Conservation (phyloP, 1,139 yeast species). For the Saccharomyces pastorianus region DNA sequence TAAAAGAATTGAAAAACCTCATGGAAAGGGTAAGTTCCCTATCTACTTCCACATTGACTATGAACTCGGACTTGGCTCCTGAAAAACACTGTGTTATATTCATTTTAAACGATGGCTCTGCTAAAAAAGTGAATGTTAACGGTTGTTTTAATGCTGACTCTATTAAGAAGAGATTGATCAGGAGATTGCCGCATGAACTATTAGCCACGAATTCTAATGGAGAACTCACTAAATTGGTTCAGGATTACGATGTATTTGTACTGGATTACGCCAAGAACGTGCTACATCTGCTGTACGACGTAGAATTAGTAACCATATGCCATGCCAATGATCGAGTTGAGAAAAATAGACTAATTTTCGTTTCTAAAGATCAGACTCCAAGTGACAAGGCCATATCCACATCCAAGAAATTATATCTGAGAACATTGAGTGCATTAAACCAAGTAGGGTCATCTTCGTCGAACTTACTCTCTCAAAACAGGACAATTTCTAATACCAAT, state of each 20-base stretch:
- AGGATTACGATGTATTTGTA: constrained; percentile 44
- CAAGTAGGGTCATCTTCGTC: constrained; percentile 8
- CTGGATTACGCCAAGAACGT: constrained; percentile 38
- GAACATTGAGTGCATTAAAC: constrained; percentile 20
- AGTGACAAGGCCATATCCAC: constrained; percentile 58
- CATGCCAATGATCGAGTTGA: constrained; percentile 67
- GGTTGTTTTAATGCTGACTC: constrained; percentile 80
- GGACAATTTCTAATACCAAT: not conserved
- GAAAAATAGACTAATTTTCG: constrained; percentile 64
- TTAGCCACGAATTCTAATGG: constrained; percentile 29
- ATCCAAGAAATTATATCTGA: constrained; percentile 40
- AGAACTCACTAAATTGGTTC: constrained; percentile 34
- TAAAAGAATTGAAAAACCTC: constrained; percentile 23
- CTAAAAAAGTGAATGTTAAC: constrained; percentile 61
- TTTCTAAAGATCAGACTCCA: constrained; percentile 58
- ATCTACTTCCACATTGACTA: constrained; percentile 12
- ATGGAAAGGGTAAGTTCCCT: constrained; percentile 21
- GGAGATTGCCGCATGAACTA: constrained; percentile 41
- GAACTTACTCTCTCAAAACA: not conserved
- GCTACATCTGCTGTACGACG: constrained; percentile 56
- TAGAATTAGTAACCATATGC: constrained; percentile 74
- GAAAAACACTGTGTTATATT: constrained; percentile 50
- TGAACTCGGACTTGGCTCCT: constrained; percentile 29
- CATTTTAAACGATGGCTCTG: constrained; percentile 66
- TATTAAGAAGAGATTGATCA: constrained; percentile 62